Conservation (phyloP, 768 basidiomycete species). For the Tephrocybe sp. region DNA sequence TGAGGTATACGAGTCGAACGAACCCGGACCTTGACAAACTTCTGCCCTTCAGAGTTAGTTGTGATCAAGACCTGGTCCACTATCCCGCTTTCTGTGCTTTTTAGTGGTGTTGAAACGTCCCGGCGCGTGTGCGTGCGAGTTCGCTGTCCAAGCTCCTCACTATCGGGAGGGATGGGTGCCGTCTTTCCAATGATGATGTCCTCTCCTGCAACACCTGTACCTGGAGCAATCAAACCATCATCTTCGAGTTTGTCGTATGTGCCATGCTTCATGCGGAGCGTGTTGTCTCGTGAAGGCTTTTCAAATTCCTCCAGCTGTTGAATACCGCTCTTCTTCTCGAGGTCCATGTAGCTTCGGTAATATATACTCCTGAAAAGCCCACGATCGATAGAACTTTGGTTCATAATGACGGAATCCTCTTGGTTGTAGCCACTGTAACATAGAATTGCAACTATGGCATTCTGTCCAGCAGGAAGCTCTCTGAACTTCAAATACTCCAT, state of each 20-base stretch:
- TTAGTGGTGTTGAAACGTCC: slow-evolving; percentile 96
- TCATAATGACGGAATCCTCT: slow-evolving; percentile 99
- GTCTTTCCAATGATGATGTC: slow-evolving; percentile 99
- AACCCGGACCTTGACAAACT: slow-evolving; percentile 97
- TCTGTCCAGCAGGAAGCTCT: slow-evolving; percentile 98
- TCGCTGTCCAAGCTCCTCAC: slow-evolving; percentile 94
- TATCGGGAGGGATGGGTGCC: slow-evolving; percentile 93
- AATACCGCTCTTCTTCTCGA: slow-evolving; percentile 94
- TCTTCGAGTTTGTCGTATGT: slow-evolving; percentile 98
- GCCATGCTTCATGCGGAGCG: slow-evolving; percentile 95
- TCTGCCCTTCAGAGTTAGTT: slow-evolving; percentile 92
- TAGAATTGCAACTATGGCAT: slow-evolving; percentile 96
- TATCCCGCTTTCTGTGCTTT: slow-evolving; percentile 96
- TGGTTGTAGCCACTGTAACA: slow-evolving; percentile 99
- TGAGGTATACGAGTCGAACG: slow-evolving; percentile 96
- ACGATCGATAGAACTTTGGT: slow-evolving; percentile 97
- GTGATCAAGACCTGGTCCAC: slow-evolving; percentile 97
- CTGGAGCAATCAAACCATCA: slow-evolving; percentile 94
- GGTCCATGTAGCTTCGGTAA: slow-evolving; percentile 97
- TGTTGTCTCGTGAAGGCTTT: slow-evolving; percentile 90
- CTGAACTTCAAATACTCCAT: slow-evolving; percentile 99
- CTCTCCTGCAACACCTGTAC: slow-evolving; percentile 91
- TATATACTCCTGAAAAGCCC: slow-evolving; percentile 98
- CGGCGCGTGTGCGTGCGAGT: slow-evolving; percentile 91
- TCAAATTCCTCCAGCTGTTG: slow-evolving; percentile 94